Conservation (phyloP, 176 grass and related monocot species). For the Neostapfia colusana region DNA sequence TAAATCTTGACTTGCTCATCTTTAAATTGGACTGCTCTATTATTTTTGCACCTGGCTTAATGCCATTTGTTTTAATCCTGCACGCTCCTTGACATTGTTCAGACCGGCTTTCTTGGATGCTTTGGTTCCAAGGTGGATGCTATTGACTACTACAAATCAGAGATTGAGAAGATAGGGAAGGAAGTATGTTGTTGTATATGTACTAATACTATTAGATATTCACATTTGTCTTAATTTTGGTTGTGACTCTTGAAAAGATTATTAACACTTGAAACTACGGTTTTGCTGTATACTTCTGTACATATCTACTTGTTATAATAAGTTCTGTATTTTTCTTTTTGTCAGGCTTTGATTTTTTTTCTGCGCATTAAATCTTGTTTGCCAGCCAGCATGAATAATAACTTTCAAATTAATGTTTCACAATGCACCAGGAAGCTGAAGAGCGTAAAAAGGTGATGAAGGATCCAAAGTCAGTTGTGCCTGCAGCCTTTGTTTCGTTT, state of each 20-base stretch:
- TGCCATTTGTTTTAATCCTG: conserved; percentile 26
- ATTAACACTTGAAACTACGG: neutral
- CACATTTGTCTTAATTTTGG: neutral
- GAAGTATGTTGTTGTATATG: conserved; percentile 58
- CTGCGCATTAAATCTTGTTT: neutral
- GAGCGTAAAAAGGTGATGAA: conserved; percentile 75
- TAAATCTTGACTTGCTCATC: conserved; percentile 13
- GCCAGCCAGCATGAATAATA: conserved; percentile 4
- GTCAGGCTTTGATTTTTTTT: no score
- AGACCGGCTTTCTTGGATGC: conserved; percentile 92
- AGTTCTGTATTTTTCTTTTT: no score
- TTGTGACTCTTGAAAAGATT: neutral
- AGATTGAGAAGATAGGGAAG: conserved; percentile 79
- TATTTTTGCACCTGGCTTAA: neutral
- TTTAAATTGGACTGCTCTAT: neutral
- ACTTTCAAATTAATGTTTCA: conserved; percentile 19
- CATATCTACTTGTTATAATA: neutral
- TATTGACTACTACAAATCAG: conserved; percentile 85
- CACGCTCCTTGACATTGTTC: conserved; percentile 33
- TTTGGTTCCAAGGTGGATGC: conserved; percentile 86
- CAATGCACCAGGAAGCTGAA: conserved; percentile 59
- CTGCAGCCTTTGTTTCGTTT: conserved; percentile 95
- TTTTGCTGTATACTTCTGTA: neutral
- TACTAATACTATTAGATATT: neutral
- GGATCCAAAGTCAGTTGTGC: conserved; percentile 72